Evolutionary conservation across 2,329 filamentous ascomycete genomes (phyloP).

Genomic region (Claviceps sorghi): DNA sequence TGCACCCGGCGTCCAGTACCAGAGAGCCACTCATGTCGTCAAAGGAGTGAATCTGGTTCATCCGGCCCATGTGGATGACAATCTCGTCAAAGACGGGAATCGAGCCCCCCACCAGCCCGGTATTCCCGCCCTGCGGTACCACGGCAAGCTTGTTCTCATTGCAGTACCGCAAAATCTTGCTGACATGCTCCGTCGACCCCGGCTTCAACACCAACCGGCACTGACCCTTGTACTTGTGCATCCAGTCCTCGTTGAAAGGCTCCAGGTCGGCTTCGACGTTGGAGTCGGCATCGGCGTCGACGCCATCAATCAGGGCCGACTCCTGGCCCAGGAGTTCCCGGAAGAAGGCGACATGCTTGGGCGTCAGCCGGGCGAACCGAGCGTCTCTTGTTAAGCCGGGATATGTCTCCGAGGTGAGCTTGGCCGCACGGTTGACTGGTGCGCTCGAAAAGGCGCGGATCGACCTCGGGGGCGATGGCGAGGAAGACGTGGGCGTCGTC

Average conservation of each 20-base stretch:
- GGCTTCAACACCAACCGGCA: constrained; percentile 78
- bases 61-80: constrained; percentile 74
- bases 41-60: constrained; percentile 85
- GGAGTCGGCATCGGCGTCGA: constrained; percentile 53
- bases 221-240: constrained; percentile 95
- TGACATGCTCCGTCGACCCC: constrained; percentile 71
- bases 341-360: constrained; percentile 73
- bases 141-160: constrained; percentile 86
- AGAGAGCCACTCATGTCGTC: constrained; percentile 85
- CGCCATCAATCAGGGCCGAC: constrained; percentile 71
- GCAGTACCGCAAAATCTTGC: constrained; percentile 84
- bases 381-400: constrained; percentile 68
- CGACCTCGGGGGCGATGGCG: constrained; percentile 12
- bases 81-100: constrained; percentile 98
- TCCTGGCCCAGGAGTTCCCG: constrained; percentile 62
- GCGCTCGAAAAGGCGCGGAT: constrained; percentile 11
- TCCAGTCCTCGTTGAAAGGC: constrained; percentile 94
- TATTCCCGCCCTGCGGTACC: constrained; percentile 94
- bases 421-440: constrained; percentile 20
- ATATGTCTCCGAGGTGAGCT: constrained; percentile 76
- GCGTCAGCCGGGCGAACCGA: constrained; percentile 58
- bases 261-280: constrained; percentile 65
- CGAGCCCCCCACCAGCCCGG: constrained; percentile 85
- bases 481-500: background rate
- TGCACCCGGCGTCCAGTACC: constrained; percentile 79